Conservation (phyloP, 1,139 yeast species). For the Ashbya aceris region DNA sequence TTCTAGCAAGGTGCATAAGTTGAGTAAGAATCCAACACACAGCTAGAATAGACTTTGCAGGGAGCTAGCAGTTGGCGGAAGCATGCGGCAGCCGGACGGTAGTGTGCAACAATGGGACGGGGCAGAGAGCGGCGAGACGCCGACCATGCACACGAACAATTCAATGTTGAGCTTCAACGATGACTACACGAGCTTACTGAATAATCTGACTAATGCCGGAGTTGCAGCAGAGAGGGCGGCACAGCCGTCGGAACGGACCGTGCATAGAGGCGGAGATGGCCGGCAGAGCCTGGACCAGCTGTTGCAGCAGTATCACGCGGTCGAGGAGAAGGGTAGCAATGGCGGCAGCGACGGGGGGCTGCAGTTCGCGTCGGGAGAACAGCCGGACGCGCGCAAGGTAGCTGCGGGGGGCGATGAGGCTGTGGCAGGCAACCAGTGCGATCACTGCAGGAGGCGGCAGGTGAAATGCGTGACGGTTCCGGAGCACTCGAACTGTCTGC, state of each 20-base stretch:
- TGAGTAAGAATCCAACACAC: too few species aligned
- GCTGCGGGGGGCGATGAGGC: slow-evolving; percentile 6
- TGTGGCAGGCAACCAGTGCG: slow-evolving; percentile 42
- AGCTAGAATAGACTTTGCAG: too few species aligned
- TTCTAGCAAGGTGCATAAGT: too few species aligned
- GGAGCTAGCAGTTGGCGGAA: too few species aligned
- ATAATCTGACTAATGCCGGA: slow-evolving; percentile 13
- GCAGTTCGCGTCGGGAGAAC: neutral
- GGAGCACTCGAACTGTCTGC: slow-evolving; percentile 49
- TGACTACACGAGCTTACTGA: slow-evolving; percentile 18
- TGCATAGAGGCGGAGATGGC: slow-evolving; percentile 6
- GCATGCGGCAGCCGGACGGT: too few species aligned
- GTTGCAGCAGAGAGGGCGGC: slow-evolving; percentile 5
- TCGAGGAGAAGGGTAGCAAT: slow-evolving; percentile 11
- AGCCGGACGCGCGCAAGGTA: neutral
- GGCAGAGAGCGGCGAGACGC: too few species aligned
- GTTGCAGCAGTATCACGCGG: slow-evolving; percentile 23
- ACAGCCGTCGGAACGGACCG: slow-evolving; percentile 6
- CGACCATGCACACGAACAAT: slow-evolving; percentile 7
- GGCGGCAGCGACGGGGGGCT: neutral
- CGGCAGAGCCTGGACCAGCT: slow-evolving; percentile 22
- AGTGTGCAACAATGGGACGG: too few species aligned
- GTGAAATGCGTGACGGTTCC: slow-evolving; percentile 57
- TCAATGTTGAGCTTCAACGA: slow-evolving; percentile 19
- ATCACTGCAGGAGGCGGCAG: slow-evolving; percentile 58